A percentile compares a stretch with the other conserved stretches of the same genome.
Conservation (phyloP, 2,329 filamentous ascomycete species). For the Myotisia sp. region DNA sequence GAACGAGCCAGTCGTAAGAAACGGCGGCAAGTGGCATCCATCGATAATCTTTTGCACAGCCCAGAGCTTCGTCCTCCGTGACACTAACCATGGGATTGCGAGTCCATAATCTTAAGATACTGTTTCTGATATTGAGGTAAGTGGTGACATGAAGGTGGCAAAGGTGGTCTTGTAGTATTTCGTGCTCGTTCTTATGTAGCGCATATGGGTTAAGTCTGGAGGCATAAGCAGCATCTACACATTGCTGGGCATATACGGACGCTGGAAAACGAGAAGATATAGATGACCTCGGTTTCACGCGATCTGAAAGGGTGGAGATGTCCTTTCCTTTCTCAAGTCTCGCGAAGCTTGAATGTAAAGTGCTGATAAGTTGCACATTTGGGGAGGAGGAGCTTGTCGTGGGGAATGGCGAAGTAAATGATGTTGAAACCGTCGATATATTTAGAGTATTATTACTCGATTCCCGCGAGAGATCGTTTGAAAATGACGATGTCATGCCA, state of each 20-base stretch:
- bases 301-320: conserved; percentile 20
- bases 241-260: conserved; percentile 77
- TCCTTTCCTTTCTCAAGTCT: conserved; percentile 1
- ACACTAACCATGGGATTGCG: conserved; percentile 73
- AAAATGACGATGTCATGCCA: no score
- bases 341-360: conserved; percentile 9
- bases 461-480: conserved; percentile 13
- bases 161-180: conserved; percentile 63
- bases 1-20: conserved; percentile 82
- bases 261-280: conserved; percentile 62
- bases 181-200: conserved; percentile 71
- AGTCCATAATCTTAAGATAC: conserved; percentile 79
- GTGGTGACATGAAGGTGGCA: conserved; percentile 82
- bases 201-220: conserved; percentile 82
- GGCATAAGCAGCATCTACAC: conserved; percentile 74
- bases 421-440: conserved; percentile 20
- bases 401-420: conserved; percentile 15
- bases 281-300: conserved; percentile 62
- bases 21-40: conserved; percentile 83
- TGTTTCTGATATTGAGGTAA: conserved; percentile 91
- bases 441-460: conserved; percentile 18
- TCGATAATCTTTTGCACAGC: conserved; percentile 71
- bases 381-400: conserved; percentile 13
- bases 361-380: conserved; percentile 9
- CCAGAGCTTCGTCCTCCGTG: conserved; percentile 69